Evolutionary conservation across 2,329 filamentous ascomycete species (phyloP).

Genomic region (Colletotrichum eremochloae): DNA sequence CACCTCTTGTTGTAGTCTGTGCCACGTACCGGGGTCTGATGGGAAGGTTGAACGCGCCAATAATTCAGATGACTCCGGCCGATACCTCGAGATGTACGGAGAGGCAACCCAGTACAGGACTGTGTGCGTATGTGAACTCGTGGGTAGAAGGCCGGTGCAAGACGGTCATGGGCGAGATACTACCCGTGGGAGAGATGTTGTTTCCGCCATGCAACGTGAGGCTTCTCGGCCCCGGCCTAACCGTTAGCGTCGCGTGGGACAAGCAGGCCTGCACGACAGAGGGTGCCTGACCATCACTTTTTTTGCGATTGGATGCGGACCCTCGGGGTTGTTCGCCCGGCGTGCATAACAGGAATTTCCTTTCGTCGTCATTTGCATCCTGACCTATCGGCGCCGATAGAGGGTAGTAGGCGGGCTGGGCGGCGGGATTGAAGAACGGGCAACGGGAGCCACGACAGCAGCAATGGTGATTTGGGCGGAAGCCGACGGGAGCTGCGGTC

Average conservation of each 20-base stretch:
- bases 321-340: slow-evolving; percentile 39
- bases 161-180: slow-evolving; percentile 10
- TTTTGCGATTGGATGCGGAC: slow-evolving; percentile 28
- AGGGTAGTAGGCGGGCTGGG: slow-evolving; percentile 8
- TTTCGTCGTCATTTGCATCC: slow-evolving; percentile 12
- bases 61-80: slow-evolving; percentile 5
- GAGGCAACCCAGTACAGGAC: slow-evolving; percentile 21
- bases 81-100: slow-evolving; percentile 16
- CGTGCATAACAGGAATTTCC: slow-evolving; percentile 25
- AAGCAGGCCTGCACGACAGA: slow-evolving; percentile 35
- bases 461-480: not conserved
- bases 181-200: slow-evolving; percentile 28
- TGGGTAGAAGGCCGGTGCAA: slow-evolving; percentile 11
- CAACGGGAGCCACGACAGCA: slow-evolving; percentile 8
- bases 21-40: slow-evolving; percentile 18
- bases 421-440: slow-evolving; percentile 2
- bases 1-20: slow-evolving; percentile 22
- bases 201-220: slow-evolving; percentile 26
- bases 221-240: slow-evolving; percentile 26
- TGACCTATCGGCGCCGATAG: slow-evolving; percentile 5
- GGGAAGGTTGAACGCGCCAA: slow-evolving; percentile 20
- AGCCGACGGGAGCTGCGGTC: not conserved
- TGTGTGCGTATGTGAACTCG: not conserved
- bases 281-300: slow-evolving; percentile 31
- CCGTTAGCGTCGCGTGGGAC: slow-evolving; percentile 32